Evolutionary conservation across 352 stramenopile genomes (phyloP).

Genomic region (Phytophthora parvispora): DNA sequence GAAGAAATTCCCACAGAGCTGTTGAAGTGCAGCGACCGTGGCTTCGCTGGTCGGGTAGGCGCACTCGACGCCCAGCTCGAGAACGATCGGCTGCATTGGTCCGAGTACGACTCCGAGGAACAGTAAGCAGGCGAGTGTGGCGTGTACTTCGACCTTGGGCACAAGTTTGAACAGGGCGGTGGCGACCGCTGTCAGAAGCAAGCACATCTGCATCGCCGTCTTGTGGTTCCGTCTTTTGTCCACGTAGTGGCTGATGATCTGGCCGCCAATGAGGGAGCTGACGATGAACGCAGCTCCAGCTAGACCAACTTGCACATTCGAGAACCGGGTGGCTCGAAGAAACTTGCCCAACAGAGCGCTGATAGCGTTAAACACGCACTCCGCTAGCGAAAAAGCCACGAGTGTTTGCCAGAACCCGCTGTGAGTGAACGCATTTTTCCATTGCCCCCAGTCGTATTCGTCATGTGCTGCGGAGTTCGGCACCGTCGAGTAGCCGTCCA

Average conservation of each 20-base stretch:
- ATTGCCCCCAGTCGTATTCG: conserved; percentile 82
- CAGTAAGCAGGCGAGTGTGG: conserved; percentile 45
- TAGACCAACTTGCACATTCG: conserved; percentile 61
- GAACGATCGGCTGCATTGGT: conserved; percentile 67
- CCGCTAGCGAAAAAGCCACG: conserved; percentile 65
- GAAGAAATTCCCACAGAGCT: conserved; percentile 79
- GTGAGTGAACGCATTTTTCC: conserved; percentile 63
- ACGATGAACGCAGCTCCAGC: conserved; percentile 79
- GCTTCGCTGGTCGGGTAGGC: conserved; percentile 76
- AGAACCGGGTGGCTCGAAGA: conserved; percentile 54
- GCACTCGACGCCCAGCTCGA: conserved; percentile 79
- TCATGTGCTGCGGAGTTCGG: conserved; percentile 17
- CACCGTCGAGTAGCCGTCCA: conserved; percentile 22
- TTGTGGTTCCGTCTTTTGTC: conserved; percentile 65
- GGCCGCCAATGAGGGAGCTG: conserved; percentile 67
- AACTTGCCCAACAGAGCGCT: conserved; percentile 74
- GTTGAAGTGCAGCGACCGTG: conserved; percentile 76
- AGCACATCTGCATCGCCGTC: conserved; percentile 52
- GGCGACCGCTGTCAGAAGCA: conserved; percentile 48
- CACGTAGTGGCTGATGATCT: conserved; percentile 70
- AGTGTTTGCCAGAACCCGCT: conserved; percentile 69
- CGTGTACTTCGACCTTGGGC: conserved; percentile 28
- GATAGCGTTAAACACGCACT: conserved; percentile 77
- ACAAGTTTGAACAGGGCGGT: conserved; percentile 54
- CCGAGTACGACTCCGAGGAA: conserved; percentile 66